Evolutionary conservation across 176 grass and related monocot genomes (phyloP), one percentile per base, ranked within the genome.

Genomic region (Secale cereale): DNA sequence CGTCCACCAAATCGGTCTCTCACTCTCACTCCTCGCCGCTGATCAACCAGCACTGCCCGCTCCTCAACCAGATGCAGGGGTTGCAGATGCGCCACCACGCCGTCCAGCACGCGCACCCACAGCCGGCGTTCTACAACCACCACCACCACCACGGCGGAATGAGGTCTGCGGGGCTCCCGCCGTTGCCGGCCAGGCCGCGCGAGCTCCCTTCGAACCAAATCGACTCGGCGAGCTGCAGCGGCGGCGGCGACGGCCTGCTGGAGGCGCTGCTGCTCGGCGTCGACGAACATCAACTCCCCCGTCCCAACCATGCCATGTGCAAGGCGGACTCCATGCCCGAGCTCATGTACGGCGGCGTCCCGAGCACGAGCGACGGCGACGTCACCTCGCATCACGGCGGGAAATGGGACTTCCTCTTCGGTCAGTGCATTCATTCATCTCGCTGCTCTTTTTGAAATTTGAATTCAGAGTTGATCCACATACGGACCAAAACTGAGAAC

Each of bases 191-290:
- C 4, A 54, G 72, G 39, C 9, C 56, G 60, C 82, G 31, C 23
- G 83, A 88, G 88, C 79, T 80, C 63, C 88, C 86, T 88, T 78
- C 83, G 22, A 93, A 60, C 86, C 88, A 93, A 88, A 48, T 88
- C 35, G 83, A 72, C 65, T 37, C 45, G 25, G 67, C 37, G 22
- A 77, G 35, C 65, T 48, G 45, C 48, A 72, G 64, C n/a, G 7
- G 52, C 69, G 37, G 63, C 17, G 57, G 27, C 63, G 60, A 25
- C 68, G 84, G 36, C n/a, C 59, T 93, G 59, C 43, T 82, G n/a
- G 85, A 90, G 8, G 76, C 87, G 7, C 74, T 87, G 59, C 78
- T 87, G 13, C 78, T 87, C 72, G 65, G 75, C 64, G 82, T 82
- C 46, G 88, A 50, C 36, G 73, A 82, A 14, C 85, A 40, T 37